Conservation (phyloP, 2,329 filamentous ascomycete species). For the Claviceps fusiformis region DNA sequence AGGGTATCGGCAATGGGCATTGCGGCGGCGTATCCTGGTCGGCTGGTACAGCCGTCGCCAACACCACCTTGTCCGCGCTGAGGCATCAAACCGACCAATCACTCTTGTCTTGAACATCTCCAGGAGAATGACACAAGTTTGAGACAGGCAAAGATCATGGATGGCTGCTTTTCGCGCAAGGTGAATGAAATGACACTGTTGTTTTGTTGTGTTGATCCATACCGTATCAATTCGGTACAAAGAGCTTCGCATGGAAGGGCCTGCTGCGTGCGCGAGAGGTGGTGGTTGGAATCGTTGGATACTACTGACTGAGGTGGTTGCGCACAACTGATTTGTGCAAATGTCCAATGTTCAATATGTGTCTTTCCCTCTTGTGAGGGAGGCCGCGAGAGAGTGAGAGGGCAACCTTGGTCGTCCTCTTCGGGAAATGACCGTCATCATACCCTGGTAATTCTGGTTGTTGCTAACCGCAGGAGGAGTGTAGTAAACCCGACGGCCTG, state of each 20-base stretch:
- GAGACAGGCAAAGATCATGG: background rate
- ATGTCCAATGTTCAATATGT: background rate
- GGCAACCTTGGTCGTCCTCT: background rate
- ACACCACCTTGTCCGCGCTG: constrained; percentile 5
- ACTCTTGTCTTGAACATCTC: background rate
- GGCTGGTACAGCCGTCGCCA: background rate
- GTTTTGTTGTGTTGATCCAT: background rate
- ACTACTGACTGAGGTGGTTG: background rate
- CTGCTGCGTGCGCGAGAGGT: background rate
- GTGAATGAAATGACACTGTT: background rate
- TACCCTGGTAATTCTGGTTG: constrained; percentile 8
- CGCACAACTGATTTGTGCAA: background rate
- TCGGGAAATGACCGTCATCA: background rate
- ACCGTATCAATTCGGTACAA: too few relatives aligned
- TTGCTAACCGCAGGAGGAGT: constrained; percentile 4
- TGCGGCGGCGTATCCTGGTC: background rate
- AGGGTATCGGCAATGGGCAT: background rate
- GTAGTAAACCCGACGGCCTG: constrained; percentile 17
- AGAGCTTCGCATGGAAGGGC: background rate
- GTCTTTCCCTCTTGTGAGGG: background rate
- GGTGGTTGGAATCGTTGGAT: background rate
- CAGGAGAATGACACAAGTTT: background rate
- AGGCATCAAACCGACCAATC: constrained; percentile 5
- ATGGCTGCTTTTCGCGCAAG: background rate
- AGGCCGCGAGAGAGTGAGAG: too few relatives aligned